phyloP scores from a whole-genome alignment of 139 green algal genomes.

The Pseudopediastrum boryanum region DNA sequence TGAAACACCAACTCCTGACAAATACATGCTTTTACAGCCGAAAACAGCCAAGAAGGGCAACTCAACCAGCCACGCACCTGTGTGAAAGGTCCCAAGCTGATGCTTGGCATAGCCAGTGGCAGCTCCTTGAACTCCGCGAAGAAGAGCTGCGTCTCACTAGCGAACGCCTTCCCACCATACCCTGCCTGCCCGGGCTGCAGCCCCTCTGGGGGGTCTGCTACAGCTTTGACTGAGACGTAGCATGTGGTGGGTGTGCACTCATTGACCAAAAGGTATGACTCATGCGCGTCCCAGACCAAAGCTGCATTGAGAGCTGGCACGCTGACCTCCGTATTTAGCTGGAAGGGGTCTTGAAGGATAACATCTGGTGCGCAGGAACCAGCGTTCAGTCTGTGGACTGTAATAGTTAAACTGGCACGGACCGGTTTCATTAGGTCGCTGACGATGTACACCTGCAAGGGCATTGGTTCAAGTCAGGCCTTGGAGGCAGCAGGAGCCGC shows the following conservation, averaged over 20 bases:
- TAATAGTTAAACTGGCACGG: slow-evolving; percentile 1
- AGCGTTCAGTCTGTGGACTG: slow-evolving; percentile 9
- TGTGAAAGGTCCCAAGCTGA: slow-evolving; percentile 1
- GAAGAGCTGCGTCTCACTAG: slow-evolving; percentile 1
- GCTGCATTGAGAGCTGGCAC: slow-evolving; percentile 29
- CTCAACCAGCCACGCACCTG: slow-evolving; percentile 1
- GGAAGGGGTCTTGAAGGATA: neutral
- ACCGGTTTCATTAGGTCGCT: too few species aligned
- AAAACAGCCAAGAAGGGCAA: neutral
- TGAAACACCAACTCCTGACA: too few species aligned
- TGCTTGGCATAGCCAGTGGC: neutral
- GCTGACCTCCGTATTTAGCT: neutral
- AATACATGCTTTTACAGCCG: neutral
- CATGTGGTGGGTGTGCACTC: slow-evolving; percentile 15
- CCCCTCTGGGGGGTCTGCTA: neutral
- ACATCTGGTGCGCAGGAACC: neutral
- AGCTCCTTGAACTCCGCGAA: slow-evolving; percentile 33
- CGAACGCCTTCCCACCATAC: neutral
- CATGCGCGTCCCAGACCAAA: slow-evolving; percentile 17
- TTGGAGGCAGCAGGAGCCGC: too few species aligned
- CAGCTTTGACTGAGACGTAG: slow-evolving; percentile 15
- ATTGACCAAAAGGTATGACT: slow-evolving; percentile 1
- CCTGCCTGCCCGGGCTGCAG: neutral
- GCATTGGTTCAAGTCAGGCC: too few species aligned
- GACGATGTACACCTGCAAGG: slow-evolving; percentile 29